These are phyloP conservation scores for Effrenium voratum DNA, from an alignment of 73 alveolate genomes.

Conservation along the genomic window DNA sequence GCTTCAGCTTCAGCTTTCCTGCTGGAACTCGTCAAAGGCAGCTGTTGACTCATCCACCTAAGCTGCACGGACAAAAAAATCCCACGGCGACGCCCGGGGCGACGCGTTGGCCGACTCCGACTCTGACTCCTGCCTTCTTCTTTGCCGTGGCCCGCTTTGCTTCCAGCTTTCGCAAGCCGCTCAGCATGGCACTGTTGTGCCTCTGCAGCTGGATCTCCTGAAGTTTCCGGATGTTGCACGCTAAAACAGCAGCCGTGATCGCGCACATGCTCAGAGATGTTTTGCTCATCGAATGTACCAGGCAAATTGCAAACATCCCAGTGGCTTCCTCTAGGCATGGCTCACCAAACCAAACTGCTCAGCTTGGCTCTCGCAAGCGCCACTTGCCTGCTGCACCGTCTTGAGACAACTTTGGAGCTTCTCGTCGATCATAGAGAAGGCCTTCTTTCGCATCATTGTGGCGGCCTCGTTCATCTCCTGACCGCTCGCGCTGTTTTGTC, in stretches of 20 bases:
- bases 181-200: constrained; percentile 15
- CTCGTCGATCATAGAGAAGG: constrained; percentile 18
- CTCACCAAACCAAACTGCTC: not conserved
- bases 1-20: constrained; percentile 6
- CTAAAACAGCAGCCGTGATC: too few relatives aligned
- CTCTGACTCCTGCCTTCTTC: not conserved
- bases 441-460: constrained; percentile 40
- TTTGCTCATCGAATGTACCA: too few relatives aligned
- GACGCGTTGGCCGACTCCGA: not conserved
- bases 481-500: not conserved
- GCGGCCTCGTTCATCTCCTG: constrained; percentile 59
- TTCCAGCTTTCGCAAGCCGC: constrained; percentile 12
- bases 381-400: not conserved
- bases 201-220: constrained; percentile 70
- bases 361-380: not conserved
- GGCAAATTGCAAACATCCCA: too few relatives aligned
- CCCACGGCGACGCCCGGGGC: not conserved
- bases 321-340: not conserved
- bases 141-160: constrained; percentile 6
- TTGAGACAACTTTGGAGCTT: constrained; percentile 22
- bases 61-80: not conserved
- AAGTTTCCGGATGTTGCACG: not conserved
- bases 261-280: too few relatives aligned
- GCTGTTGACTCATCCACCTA: constrained; percentile 72
- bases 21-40: constrained; percentile 52